Evolutionary conservation across 768 basidiomycete genomes (phyloP).

Genomic region (Tricholomella constricta): DNA sequence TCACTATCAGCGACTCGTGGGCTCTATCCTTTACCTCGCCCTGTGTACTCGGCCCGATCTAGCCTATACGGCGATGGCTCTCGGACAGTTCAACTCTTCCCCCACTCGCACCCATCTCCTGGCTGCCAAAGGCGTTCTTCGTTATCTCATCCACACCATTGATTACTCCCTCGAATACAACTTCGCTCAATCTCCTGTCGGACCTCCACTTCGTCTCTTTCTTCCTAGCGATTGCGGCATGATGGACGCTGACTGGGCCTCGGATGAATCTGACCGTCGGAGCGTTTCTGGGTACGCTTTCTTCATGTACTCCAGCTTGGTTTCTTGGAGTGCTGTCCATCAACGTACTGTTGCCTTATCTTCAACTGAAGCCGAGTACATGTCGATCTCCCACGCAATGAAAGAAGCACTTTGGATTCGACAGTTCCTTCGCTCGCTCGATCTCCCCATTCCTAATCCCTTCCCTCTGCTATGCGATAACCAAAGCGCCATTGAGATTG

Average conservation of each 20-base stretch:
- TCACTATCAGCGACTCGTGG: constrained; percentile 23
- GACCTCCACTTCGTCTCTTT: not conserved
- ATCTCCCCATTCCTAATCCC: no score
- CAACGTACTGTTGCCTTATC: not conserved
- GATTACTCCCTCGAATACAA: not conserved
- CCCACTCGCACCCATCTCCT: constrained; percentile 29
- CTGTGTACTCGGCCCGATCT: constrained; percentile 38
- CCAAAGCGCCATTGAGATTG: no score
- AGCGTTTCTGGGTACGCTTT: not conserved
- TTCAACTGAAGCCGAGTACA: not conserved
- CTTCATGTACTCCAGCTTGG: not conserved
- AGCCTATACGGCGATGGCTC: constrained; percentile 28
- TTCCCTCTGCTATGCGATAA: no score
- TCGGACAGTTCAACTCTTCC: constrained; percentile 31
- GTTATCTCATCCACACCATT: constrained; percentile 25
- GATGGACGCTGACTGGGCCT: constrained; percentile 1
- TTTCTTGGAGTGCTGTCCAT: not conserved
- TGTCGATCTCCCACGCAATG: not conserved
- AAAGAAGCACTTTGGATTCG: not conserved
- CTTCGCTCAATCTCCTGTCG: not conserved
- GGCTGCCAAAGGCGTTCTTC: constrained; percentile 31
- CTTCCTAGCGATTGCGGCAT: not conserved
- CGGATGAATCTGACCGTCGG: not conserved
- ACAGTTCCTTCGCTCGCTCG: no score
- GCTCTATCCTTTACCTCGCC: constrained; percentile 29